These are phyloP conservation scores for Flaveria floridana DNA, from an alignment of 140 eudicot genomes.

Conservation along the genomic window DNA sequence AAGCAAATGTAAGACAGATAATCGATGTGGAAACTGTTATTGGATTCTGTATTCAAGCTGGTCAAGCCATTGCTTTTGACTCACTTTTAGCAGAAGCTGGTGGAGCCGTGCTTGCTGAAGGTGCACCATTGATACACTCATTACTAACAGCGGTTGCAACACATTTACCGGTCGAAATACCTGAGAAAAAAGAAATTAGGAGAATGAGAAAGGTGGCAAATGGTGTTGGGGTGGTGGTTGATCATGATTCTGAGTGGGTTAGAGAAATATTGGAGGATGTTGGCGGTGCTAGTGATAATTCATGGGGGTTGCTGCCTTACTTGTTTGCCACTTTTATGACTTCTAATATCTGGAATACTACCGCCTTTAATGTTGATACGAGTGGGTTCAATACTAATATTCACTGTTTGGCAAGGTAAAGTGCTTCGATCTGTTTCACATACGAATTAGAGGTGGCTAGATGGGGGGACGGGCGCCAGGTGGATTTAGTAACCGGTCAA, in stretches of 20 bases:
- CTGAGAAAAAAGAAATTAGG: constrained; percentile 78
- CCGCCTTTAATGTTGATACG: constrained; percentile 87
- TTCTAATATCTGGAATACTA: constrained; percentile 82
- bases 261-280: constrained; percentile 82
- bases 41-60: constrained; percentile 92
- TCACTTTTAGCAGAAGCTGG: constrained; percentile 85
- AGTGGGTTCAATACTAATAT: constrained; percentile 95
- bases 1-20: constrained; percentile 73
- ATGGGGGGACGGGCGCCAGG: not conserved
- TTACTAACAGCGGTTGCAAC: constrained; percentile 55
- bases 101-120: constrained; percentile 81
- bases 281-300: constrained; percentile 77
- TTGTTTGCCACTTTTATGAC: constrained; percentile 86
- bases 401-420: constrained; percentile 89
- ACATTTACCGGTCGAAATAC: constrained; percentile 74
- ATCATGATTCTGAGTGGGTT: constrained; percentile 88
- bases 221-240: constrained; percentile 49
- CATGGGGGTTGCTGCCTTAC: constrained; percentile 95
- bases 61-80: constrained; percentile 91
- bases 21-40: constrained; percentile 87
- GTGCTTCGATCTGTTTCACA: not conserved
- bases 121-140: constrained; percentile 84
- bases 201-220: constrained; percentile 86
- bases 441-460: not conserved
- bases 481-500: not conserved